Conservation (phyloP, 2,329 filamentous ascomycete species). For the Aspergillus versicolor region DNA sequence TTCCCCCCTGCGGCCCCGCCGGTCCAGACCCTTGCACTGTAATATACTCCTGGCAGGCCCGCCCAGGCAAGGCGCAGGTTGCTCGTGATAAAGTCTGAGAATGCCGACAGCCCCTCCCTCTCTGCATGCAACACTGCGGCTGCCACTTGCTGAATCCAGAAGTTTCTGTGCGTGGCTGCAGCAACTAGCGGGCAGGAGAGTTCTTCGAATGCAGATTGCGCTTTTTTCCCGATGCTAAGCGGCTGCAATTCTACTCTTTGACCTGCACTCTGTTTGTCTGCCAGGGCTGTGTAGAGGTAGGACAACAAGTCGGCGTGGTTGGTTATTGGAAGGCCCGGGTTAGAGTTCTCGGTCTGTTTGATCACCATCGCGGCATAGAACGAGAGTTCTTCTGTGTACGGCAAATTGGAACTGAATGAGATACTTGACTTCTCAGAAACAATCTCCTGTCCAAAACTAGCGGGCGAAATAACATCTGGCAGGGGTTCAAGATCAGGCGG, state of each 20-base stretch:
- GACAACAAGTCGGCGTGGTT: neutral
- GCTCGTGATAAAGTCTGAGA: neutral
- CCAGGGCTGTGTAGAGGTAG: neutral
- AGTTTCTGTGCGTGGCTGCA: constrained; percentile 1
- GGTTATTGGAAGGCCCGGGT: neutral
- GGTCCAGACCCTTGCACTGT: neutral
- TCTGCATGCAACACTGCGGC: neutral
- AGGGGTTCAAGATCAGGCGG: neutral
- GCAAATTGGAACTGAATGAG: neutral
- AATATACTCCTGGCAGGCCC: neutral
- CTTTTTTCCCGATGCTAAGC: neutral
- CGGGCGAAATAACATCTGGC: neutral
- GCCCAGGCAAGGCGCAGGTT: neutral
- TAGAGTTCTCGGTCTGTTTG: neutral
- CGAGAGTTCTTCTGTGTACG: neutral
- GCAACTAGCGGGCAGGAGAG: neutral
- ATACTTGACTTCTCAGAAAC: neutral
- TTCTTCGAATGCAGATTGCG: neutral
- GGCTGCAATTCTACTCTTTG: no score
- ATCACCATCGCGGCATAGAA: neutral
- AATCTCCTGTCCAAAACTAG: neutral
- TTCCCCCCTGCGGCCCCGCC: neutral
- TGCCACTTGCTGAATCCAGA: constrained; percentile 7
- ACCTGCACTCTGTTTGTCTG: neutral
- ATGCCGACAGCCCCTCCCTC: neutral